phyloP scores from a whole-genome alignment of 2,329 filamentous ascomycete genomes.

The Teratosphaeria epicoccoides region DNA sequence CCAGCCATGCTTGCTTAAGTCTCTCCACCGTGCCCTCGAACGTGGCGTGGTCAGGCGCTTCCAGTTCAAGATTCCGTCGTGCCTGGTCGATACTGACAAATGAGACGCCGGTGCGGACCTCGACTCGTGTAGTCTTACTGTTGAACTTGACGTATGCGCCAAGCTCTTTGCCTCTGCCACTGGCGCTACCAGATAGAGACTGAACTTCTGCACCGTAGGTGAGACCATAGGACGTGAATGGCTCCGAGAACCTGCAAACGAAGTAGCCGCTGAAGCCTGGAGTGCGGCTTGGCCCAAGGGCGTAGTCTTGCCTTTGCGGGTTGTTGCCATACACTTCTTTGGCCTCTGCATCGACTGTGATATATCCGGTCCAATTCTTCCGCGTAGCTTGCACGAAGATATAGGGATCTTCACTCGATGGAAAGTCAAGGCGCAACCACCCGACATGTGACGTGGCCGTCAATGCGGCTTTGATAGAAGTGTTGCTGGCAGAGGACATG shows the following conservation, averaged over 20 bases:
- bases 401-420: slow-evolving; percentile 21
- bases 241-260: slow-evolving; percentile 37
- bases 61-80: slow-evolving; percentile 35
- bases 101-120: slow-evolving; percentile 39
- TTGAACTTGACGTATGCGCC: slow-evolving; percentile 35
- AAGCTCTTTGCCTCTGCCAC: slow-evolving; percentile 27
- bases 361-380: slow-evolving; percentile 37
- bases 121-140: slow-evolving; percentile 23
- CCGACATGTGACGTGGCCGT: slow-evolving; percentile 36
- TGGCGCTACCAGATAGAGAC: slow-evolving; percentile 6
- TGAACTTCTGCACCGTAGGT: slow-evolving; percentile 22
- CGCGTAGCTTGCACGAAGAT: slow-evolving; percentile 37
- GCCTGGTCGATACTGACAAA: slow-evolving; percentile 40
- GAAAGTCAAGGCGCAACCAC: slow-evolving; percentile 33
- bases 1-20: slow-evolving; percentile 36
- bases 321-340: slow-evolving; percentile 36
- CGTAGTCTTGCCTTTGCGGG: slow-evolving; percentile 38
- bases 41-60: slow-evolving; percentile 27
- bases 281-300: slow-evolving; percentile 34
- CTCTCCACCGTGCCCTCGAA: slow-evolving; percentile 33
- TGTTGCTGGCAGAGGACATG: background rate
- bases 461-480: slow-evolving; percentile 27
- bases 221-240: slow-evolving; percentile 31
- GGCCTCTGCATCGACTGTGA: slow-evolving; percentile 27
- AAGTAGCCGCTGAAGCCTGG: slow-evolving; percentile 36